These are phyloP conservation scores for Canna indica DNA, from an alignment of 176 grass and related monocot genomes.

Conservation along the genomic window DNA sequence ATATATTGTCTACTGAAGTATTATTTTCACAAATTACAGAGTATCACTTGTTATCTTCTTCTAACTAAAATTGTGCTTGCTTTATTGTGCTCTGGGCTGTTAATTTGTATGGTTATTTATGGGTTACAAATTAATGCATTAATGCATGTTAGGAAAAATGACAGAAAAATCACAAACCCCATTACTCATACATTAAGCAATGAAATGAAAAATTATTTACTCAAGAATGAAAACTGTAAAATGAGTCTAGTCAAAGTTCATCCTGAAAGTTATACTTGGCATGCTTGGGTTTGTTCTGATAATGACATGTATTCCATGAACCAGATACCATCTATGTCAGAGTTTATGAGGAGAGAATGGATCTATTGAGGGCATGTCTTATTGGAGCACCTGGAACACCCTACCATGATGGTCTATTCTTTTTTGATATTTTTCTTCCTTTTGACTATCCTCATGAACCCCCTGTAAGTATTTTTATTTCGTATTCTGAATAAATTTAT, in stretches of 20 bases:
- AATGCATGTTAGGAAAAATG: no score
- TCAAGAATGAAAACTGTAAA: no score
- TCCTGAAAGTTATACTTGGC: background rate
- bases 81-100: background rate
- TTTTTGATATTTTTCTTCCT: constrained; percentile 97
- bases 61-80: background rate
- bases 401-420: constrained; percentile 89
- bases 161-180: no score
- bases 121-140: no score
- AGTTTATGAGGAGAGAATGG: constrained; percentile 93
- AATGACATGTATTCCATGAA: constrained; percentile 21
- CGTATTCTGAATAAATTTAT: background rate
- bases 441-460: constrained; percentile 76
- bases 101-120: no score
- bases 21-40: constrained; percentile 18
- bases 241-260: no score
- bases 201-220: no score
- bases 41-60: constrained; percentile 17
- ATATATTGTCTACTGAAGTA: no score
- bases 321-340: constrained; percentile 87
- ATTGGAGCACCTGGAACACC: constrained; percentile 83
- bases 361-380: constrained; percentile 84
- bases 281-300: constrained; percentile 1
- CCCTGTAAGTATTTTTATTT: constrained; percentile 55
- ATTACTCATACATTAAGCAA: no score